Evolutionary conservation across 129 eudicot genomes (phyloP).

Genomic region (Kitagawia praeruptora): DNA sequence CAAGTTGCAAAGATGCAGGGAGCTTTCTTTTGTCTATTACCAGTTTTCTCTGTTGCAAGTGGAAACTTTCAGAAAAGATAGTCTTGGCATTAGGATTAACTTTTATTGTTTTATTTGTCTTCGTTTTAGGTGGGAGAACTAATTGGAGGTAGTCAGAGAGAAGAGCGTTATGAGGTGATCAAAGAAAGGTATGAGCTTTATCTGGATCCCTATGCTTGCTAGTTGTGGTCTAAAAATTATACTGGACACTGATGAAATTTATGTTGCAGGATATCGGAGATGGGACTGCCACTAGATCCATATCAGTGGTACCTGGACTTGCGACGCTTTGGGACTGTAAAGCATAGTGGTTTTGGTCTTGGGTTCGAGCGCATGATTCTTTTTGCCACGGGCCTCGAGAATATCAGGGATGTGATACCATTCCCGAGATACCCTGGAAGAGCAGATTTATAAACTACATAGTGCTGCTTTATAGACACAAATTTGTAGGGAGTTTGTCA

Average conservation of each 20-base stretch:
- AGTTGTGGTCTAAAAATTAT: background rate
- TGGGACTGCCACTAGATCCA: slow-evolving; percentile 84
- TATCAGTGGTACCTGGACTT: slow-evolving; percentile 96
- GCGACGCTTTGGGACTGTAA: slow-evolving; percentile 71
- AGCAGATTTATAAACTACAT: slow-evolving; percentile 53
- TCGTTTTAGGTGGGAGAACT: slow-evolving; percentile 74
- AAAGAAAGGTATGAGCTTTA: slow-evolving; percentile 44
- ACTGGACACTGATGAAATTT: background rate
- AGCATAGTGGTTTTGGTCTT: slow-evolving; percentile 84
- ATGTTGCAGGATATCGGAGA: slow-evolving; percentile 64
- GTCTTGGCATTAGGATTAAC: background rate
- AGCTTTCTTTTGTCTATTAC: background rate
- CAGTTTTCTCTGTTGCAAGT: background rate
- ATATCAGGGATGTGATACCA: slow-evolving; percentile 89
- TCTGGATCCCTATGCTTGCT: background rate
- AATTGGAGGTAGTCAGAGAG: slow-evolving; percentile 95
- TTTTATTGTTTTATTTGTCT: background rate
- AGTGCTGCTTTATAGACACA: background rate
- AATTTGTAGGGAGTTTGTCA: too few relatives aligned
- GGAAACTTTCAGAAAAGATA: background rate
- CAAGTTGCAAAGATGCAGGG: background rate
- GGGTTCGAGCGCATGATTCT: slow-evolving; percentile 94
- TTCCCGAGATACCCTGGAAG: slow-evolving; percentile 94
- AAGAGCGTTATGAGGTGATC: slow-evolving; percentile 73
- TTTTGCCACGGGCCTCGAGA: slow-evolving; percentile 92